phyloP scores from a whole-genome alignment of 805 yeast species.

The Kazachstania taianensis region DNA sequence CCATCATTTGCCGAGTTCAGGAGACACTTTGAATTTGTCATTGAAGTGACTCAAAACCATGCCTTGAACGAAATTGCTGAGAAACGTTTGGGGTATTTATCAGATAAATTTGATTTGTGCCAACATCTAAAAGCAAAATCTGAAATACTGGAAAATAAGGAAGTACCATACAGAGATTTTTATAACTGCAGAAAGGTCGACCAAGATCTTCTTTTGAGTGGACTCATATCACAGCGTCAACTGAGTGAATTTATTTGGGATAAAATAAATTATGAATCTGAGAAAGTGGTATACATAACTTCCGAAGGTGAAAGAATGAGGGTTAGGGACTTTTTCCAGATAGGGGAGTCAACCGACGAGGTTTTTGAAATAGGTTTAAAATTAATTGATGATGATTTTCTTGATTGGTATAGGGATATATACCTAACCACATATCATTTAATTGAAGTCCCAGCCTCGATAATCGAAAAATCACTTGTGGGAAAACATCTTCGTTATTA shows the following conservation, averaged over 20 bases:
- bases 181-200: conserved; percentile 95
- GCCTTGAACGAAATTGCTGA: conserved; percentile 15
- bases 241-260: conserved; percentile 31
- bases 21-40: conserved; percentile 22
- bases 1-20: conserved; percentile 27
- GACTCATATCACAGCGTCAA: conserved; percentile 24
- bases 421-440: conserved; percentile 22
- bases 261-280: conserved; percentile 29
- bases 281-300: conserved; percentile 27
- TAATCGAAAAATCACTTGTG: conserved; percentile 11
- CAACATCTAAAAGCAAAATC: conserved; percentile 27
- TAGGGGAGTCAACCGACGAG: conserved; percentile 9
- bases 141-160: conserved; percentile 29
- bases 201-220: conserved; percentile 21
- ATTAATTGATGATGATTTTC: conserved; percentile 24
- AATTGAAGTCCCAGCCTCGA: conserved; percentile 8
- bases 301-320: conserved; percentile 15
- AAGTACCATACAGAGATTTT: conserved; percentile 46
- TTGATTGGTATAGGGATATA: conserved; percentile 17
- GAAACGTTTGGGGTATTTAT: conserved; percentile 26
- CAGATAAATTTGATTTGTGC: conserved; percentile 30
- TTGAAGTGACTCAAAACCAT: conserved; percentile 14
- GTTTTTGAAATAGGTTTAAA: conserved; percentile 21
- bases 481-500: conserved; percentile 21
- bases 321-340: conserved; percentile 17